Conservation (phyloP, 495 filamentous ascomycete genomes). For the Lentithecium fluviatile region DNA sequence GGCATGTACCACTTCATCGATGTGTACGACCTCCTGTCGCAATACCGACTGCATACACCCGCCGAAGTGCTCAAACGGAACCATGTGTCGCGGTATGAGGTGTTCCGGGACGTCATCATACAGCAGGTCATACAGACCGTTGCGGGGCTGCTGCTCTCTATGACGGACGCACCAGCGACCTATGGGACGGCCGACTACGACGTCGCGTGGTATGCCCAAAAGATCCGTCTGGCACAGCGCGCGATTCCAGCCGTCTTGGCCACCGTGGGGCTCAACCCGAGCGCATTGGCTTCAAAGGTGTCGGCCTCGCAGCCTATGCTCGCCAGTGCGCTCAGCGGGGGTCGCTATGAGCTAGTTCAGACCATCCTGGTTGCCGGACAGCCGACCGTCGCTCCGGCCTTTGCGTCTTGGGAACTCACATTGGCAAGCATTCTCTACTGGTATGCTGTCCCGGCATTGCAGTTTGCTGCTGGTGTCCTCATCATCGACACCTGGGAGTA, state of each 20-base stretch:
- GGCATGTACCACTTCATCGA: constrained; percentile 84
- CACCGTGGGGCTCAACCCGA: constrained; percentile 44
- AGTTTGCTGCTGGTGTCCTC: constrained; percentile 69
- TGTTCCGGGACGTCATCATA: constrained; percentile 79
- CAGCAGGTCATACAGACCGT: constrained; percentile 85
- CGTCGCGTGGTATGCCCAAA: constrained; percentile 75
- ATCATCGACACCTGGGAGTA: constrained; percentile 96
- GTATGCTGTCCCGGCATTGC: constrained; percentile 68
- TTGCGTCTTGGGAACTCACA: constrained; percentile 72
- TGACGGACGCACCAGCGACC: constrained; percentile 63
- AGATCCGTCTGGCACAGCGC: constrained; percentile 68
- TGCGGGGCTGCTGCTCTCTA: constrained; percentile 58
- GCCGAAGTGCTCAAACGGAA: constrained; percentile 84
- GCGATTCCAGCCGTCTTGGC: constrained; percentile 60
- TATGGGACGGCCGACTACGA: constrained; percentile 78
- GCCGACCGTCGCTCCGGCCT: constrained; percentile 37
- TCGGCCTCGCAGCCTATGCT: constrained; percentile 57
- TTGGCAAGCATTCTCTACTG: constrained; percentile 76
- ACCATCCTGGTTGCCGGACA: constrained; percentile 29
- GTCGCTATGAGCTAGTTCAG: constrained; percentile 59
- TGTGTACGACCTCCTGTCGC: constrained; percentile 72
- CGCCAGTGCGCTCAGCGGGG: constrained; percentile 68
- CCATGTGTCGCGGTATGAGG: constrained; percentile 76
- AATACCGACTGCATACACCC: constrained; percentile 90
- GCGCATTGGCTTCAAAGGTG: constrained; percentile 44